A percentile compares a stretch with the other conserved stretches of the same genome.
These are phyloP conservation scores for Exophiala sp. DNA, from an alignment of 2,329 filamentous ascomycete species.

Conservation along the genomic window DNA sequence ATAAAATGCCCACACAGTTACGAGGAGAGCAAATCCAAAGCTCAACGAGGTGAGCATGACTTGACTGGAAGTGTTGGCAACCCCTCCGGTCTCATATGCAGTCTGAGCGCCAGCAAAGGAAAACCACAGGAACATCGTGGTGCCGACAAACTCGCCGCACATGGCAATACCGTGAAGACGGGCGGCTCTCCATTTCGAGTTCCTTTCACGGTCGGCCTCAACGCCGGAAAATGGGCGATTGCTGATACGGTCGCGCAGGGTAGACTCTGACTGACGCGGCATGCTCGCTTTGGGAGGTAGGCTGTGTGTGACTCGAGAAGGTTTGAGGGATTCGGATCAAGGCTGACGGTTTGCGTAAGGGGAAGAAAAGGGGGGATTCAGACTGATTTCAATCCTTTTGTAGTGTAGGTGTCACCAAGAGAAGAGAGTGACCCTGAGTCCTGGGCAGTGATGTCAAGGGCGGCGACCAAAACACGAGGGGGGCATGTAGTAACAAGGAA, in stretches of 20 bases:
- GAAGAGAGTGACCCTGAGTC: background rate
- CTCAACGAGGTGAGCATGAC: conserved; percentile 31
- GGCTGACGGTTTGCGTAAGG: background rate
- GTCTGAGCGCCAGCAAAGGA: conserved; percentile 45
- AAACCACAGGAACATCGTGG: conserved; percentile 47
- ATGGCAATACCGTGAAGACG: conserved; percentile 35
- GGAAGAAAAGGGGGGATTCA: background rate
- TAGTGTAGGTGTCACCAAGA: background rate
- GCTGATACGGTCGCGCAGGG: background rate
- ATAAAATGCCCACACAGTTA: conserved; percentile 52
- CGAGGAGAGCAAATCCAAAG: conserved; percentile 44
- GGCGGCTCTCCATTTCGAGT: background rate
- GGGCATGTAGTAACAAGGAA: background rate
- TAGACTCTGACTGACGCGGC: background rate
- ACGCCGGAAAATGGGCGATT: background rate
- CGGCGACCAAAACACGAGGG: background rate
- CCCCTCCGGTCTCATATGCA: conserved; percentile 26
- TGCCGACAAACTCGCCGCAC: conserved; percentile 49
- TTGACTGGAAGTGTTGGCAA: conserved; percentile 3
- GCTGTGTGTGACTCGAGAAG: background rate
- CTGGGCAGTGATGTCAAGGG: background rate
- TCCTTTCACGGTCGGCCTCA: background rate
- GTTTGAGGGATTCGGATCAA: background rate
- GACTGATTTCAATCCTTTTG: background rate
- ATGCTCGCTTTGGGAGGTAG: background rate